These are phyloP conservation scores for Amanita fuliginea DNA, from an alignment of 768 basidiomycete genomes.

Conservation along the genomic window DNA sequence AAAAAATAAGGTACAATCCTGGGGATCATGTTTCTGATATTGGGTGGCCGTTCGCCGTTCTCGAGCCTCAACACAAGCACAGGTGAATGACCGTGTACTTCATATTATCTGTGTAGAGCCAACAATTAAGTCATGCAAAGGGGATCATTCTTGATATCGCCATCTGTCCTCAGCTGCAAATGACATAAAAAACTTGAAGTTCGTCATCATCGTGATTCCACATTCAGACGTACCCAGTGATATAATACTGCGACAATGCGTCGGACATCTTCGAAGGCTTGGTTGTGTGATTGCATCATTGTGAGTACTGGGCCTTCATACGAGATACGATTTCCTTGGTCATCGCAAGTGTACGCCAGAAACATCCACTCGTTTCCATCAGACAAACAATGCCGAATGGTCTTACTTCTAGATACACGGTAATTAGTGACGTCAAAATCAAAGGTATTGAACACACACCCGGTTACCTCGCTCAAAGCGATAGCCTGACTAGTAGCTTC, in stretches of 20 bases:
- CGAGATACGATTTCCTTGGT: neutral
- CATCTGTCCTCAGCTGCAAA: neutral
- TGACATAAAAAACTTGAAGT: neutral
- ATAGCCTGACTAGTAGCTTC: no score
- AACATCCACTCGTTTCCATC: conserved; percentile 1
- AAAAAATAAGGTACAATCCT: no score
- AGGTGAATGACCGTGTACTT: no score
- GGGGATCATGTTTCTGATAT: no score
- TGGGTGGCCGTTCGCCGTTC: no score
- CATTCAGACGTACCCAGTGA: no score
- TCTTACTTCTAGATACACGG: conserved; percentile 2
- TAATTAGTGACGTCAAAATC: neutral
- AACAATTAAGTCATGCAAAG: no score
- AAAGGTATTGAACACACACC: neutral
- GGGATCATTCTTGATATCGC: conserved; percentile 2
- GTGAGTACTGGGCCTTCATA: conserved; percentile 1
- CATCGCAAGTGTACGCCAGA: neutral
- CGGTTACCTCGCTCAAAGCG: no score
- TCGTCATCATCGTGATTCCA: no score
- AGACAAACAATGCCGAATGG: conserved; percentile 2
- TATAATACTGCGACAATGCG: neutral
- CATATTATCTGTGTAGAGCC: no score
- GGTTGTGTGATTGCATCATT: neutral
- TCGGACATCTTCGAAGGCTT: neutral
- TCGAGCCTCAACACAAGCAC: no score